A percentile compares a stretch with the other conserved stretches of the same genome.
These are phyloP conservation scores for Trichoderma endophyticum DNA, from an alignment of 2,329 filamentous ascomycete species.

Conservation along the genomic window DNA sequence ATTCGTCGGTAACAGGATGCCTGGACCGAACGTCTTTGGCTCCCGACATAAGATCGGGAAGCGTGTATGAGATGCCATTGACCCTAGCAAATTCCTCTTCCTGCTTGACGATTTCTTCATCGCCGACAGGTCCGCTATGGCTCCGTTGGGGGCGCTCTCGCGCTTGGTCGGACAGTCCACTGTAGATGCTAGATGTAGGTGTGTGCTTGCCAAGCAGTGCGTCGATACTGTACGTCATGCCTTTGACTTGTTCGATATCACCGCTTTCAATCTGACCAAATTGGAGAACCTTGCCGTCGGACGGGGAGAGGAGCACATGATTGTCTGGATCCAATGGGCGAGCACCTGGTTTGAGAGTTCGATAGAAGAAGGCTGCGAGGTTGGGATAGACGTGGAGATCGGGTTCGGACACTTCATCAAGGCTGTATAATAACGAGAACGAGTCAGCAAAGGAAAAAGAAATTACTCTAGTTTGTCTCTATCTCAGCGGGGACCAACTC, in stretches of 20 bases:
- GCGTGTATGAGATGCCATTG: conserved; percentile 93
- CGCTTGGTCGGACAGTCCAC: conserved; percentile 26
- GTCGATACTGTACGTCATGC: conserved; percentile 95
- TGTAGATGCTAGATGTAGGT: conserved; percentile 53
- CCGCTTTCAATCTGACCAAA: conserved; percentile 89
- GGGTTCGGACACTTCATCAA: conserved; percentile 81
- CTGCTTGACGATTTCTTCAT: conserved; percentile 67
- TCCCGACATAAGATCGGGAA: conserved; percentile 86
- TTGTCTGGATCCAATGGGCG: conserved; percentile 80
- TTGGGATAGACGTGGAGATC: conserved; percentile 91
- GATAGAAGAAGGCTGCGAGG: conserved; percentile 95
- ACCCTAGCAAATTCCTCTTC: conserved; percentile 92
- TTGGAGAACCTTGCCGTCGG: conserved; percentile 87
- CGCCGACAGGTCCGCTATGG: conserved; percentile 37
- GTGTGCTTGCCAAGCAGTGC: conserved; percentile 74
- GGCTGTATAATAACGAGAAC: conserved; percentile 43
- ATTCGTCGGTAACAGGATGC: conserved; percentile 66
- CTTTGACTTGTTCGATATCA: conserved; percentile 97
- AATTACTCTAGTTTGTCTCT: neutral
- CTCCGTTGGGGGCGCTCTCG: conserved; percentile 22
- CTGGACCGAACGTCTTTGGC: conserved; percentile 15
- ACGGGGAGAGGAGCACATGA: conserved; percentile 78
- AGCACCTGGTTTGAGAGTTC: conserved; percentile 82
- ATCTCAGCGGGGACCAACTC: conserved; percentile 23
- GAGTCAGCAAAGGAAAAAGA: neutral